Percentiles rank a stretch among this genome's conserved stretches.
phyloP scores from a whole-genome alignment of 768 basidiomycete species.

The Trichaptum fuscoviolaceum region DNA sequence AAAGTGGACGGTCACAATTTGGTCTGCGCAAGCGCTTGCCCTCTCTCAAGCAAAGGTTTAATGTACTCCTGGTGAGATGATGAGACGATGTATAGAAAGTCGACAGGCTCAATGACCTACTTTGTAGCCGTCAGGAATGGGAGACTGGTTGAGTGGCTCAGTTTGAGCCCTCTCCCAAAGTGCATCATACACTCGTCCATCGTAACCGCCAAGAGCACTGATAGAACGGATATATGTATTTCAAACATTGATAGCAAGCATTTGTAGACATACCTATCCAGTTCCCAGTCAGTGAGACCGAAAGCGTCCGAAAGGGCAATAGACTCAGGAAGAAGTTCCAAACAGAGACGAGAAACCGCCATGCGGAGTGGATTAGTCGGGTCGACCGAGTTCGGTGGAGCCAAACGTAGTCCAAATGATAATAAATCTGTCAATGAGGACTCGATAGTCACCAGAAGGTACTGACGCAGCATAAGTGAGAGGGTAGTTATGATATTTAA shows the following conservation, averaged over 20 bases:
- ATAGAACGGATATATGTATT: not conserved
- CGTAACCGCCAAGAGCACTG: slow-evolving; percentile 57
- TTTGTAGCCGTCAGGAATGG: slow-evolving; percentile 51
- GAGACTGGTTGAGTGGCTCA: slow-evolving; percentile 54
- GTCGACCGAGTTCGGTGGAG: slow-evolving; percentile 31
- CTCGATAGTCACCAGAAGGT: slow-evolving; percentile 55
- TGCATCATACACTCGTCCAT: slow-evolving; percentile 65
- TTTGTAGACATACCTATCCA: slow-evolving; percentile 47
- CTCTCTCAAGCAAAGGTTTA: slow-evolving; percentile 46
- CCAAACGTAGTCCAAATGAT: slow-evolving; percentile 39
- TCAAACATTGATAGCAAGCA: not conserved
- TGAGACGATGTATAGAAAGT: not conserved
- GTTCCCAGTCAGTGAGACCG: slow-evolving; percentile 69
- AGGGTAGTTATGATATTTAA: not conserved
- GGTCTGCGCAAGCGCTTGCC: slow-evolving; percentile 31
- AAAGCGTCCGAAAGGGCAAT: slow-evolving; percentile 71
- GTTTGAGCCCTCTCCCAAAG: slow-evolving; percentile 52
- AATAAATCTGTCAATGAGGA: slow-evolving; percentile 52
- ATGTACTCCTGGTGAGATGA: slow-evolving; percentile 34
- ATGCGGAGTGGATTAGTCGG: slow-evolving; percentile 44
- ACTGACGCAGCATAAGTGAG: slow-evolving; percentile 32
- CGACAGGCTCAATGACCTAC: slow-evolving; percentile 25
- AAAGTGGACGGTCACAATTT: slow-evolving; percentile 25
- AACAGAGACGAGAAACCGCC: slow-evolving; percentile 44
- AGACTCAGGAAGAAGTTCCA: slow-evolving; percentile 52